A percentile compares a stretch with the other conserved stretches of the same genome.
Evolutionary conservation across 2,329 filamentous ascomycete species (phyloP).

Genomic region (Calonectria hongkongensis): DNA sequence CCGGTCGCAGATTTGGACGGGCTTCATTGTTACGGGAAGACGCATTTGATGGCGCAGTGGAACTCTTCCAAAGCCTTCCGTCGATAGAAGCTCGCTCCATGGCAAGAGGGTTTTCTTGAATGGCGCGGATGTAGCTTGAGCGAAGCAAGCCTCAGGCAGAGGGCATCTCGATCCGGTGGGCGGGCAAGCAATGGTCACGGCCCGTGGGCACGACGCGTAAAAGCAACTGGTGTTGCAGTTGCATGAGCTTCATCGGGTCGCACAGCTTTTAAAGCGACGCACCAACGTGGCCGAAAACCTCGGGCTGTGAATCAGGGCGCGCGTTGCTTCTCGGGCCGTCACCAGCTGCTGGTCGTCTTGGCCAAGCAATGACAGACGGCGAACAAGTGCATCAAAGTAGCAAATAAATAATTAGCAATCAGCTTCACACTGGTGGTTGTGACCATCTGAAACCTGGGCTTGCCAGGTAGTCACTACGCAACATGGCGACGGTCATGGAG

Average conservation of each 20-base stretch:
- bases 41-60: conserved; percentile 31
- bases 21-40: conserved; percentile 40
- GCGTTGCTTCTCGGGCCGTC: conserved; percentile 32
- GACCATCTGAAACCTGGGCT: conserved; percentile 17
- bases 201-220: conserved; percentile 40
- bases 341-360: conserved; percentile 50
- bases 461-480: not conserved
- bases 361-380: not conserved
- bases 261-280: conserved; percentile 41
- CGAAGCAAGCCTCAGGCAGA: conserved; percentile 16
- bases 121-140: conserved; percentile 13
- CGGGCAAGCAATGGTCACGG: conserved; percentile 42
- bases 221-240: conserved; percentile 39
- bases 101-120: conserved; percentile 18
- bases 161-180: conserved; percentile 23
- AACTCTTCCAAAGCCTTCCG: conserved; percentile 50
- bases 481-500: not conserved
- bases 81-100: conserved; percentile 56
- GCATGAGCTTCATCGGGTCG: conserved; percentile 41
- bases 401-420: not conserved
- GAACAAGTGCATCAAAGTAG: conserved; percentile 27
- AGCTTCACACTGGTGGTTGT: not conserved
- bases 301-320: conserved; percentile 44
- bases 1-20: conserved; percentile 53
- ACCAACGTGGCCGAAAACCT: conserved; percentile 17